Conservation (phyloP, 352 stramenopile species). For the Pythium apleroticum region DNA sequence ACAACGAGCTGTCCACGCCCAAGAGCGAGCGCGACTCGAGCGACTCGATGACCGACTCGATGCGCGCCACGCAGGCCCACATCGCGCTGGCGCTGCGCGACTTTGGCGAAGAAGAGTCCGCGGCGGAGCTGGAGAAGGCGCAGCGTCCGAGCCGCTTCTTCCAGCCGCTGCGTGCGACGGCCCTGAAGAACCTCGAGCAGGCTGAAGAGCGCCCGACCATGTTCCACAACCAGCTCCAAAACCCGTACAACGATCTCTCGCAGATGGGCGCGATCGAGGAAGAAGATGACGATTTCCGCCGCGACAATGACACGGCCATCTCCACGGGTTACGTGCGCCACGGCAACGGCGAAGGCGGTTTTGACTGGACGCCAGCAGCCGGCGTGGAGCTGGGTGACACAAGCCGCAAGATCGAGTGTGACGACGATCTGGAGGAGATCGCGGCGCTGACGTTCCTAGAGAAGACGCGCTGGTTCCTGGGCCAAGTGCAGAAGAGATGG, state of each 20-base stretch:
- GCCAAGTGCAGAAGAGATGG: constrained; percentile 77
- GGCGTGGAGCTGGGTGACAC: constrained; percentile 41
- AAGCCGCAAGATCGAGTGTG: constrained; percentile 60
- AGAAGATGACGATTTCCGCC: constrained; percentile 20
- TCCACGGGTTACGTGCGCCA: constrained; percentile 84
- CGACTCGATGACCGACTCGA: constrained; percentile 36
- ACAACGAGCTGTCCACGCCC: constrained; percentile 52
- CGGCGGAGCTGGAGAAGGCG: constrained; percentile 21
- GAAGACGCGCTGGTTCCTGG: constrained; percentile 84
- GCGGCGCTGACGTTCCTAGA: constrained; percentile 78
- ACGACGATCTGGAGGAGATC: constrained; percentile 86
- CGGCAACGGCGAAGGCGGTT: constrained; percentile 53
- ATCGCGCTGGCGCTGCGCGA: constrained; percentile 76
- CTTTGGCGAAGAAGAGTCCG: constrained; percentile 60
- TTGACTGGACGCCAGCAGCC: constrained; percentile 70
- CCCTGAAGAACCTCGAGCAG: constrained; percentile 73
- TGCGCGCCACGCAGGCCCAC: constrained; percentile 68
- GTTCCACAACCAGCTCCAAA: constrained; percentile 58
- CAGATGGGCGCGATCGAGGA: constrained; percentile 55
- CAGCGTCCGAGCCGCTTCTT: constrained; percentile 42
- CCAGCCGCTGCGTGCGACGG: constrained; percentile 72
- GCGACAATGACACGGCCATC: constrained; percentile 61
- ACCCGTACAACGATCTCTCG: constrained; percentile 58
- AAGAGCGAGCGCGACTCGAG: constrained; percentile 30
- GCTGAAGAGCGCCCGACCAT: constrained; percentile 80